Base-by-base conservation (phyloP, 2,329 filamentous ascomycete species). In the Trichoderma cornu-damae region DNA sequence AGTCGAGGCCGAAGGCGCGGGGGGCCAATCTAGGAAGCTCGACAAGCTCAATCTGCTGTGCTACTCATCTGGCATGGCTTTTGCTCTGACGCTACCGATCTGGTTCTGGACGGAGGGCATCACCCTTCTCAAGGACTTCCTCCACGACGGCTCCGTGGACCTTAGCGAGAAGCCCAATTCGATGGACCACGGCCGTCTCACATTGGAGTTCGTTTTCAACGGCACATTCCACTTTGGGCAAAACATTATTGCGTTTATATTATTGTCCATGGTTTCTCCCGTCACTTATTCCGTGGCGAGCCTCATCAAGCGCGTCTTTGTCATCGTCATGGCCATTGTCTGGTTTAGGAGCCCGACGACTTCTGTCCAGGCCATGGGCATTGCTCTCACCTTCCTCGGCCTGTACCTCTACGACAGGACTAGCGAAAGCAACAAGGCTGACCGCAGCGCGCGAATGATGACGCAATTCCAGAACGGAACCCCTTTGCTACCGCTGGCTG, bases 201-300 rank as follows among this genome's bases (percentile, higher is more conserved):
- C 80, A 0, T 67, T 95, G n/a, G 94, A 99, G 69, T 97, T 96
- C 70, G 71, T 97, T 51, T 97, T 99, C 79, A 99, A 99, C 71
- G 94, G 94, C 56, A 87, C 90, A 3, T 96, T 96, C 69, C 94
- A 99, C 73, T 99, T 97, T 71, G 89, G 85, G 14, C 94, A 99
- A 68, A 96, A 96, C 68, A 95, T 99, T 53, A 81, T 99, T 55
- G 94, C 94, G 0, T 99, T 99, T 69, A 79, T 96, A 20, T 79
- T 99, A 5, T 78, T 99, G 6, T 96, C 91, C 54, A 88, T 96
- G 77, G 88, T 97, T 11, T 96, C 91, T 0, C 94, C 94, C 0
- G 94, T 99, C 35, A 97, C 94, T 0, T 99, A 99, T 75, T 96
- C 90, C 0, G 93, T 99, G 35, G 94, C 94, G 34, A 95, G 89